Conservation (phyloP, 768 basidiomycete genomes). For the Gymnopilus junonius region DNA sequence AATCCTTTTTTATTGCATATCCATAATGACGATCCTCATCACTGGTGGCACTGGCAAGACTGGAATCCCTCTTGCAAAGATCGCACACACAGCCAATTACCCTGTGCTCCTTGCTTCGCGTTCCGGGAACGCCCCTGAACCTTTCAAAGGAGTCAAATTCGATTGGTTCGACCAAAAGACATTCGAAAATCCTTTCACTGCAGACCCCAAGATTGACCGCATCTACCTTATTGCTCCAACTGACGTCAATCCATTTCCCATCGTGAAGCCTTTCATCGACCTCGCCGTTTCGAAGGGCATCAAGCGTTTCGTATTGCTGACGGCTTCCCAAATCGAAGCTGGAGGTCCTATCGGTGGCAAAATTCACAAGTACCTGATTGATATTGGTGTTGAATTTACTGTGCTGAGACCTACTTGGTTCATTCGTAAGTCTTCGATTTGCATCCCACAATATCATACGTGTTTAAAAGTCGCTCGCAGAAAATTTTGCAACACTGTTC, state of each 20-base stretch:
- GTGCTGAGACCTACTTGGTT: conserved; percentile 36
- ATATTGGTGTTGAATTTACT: conserved; percentile 26
- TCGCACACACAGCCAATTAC: conserved; percentile 25
- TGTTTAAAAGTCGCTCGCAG: conserved; percentile 14
- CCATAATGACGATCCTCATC: conserved; percentile 36
- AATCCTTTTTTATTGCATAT: background rate
- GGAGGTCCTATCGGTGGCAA: conserved; percentile 22
- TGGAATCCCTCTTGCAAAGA: conserved; percentile 26
- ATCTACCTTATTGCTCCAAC: conserved; percentile 22
- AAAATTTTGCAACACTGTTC: conserved; percentile 30
- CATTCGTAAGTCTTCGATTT: conserved; percentile 21
- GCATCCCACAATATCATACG: background rate
- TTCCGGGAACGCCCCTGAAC: conserved; percentile 25
- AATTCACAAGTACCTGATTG: conserved; percentile 29
- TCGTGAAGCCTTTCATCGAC: conserved; percentile 35
- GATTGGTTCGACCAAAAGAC: conserved; percentile 41
- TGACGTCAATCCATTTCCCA: conserved; percentile 28
- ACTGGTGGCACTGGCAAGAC: conserved; percentile 39
- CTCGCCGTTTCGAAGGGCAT: conserved; percentile 30
- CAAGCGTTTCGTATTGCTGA: conserved; percentile 34
- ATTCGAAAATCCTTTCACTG: conserved; percentile 35
- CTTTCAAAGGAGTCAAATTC: conserved; percentile 34
- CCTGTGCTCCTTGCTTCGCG: conserved; percentile 32
- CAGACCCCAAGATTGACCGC: conserved; percentile 26
- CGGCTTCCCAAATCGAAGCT: conserved; percentile 18